Percentiles rank a stretch among this genome's conserved stretches.
These are phyloP conservation scores for Pseudogymnoascus sp. DNA, from an alignment of 2,329 filamentous ascomycete species.

Conservation along the genomic window DNA sequence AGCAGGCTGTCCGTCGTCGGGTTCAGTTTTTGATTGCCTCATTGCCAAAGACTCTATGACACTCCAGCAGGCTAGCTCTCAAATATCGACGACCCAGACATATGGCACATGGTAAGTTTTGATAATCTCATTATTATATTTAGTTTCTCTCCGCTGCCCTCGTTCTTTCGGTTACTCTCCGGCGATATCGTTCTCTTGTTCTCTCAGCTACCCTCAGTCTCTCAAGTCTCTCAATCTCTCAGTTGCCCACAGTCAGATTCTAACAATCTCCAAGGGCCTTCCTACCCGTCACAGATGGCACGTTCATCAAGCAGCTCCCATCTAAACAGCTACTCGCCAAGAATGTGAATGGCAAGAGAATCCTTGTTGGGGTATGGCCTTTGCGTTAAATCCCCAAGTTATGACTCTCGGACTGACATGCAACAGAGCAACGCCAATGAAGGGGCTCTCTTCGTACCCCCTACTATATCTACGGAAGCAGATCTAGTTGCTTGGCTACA, in stretches of 20 bases:
- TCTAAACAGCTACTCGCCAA: slow-evolving; percentile 25
- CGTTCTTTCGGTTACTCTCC: background rate
- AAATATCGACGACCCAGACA: slow-evolving; percentile 12
- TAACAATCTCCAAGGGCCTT: slow-evolving; percentile 22
- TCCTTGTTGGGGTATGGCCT: slow-evolving; percentile 17
- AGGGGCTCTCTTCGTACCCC: slow-evolving; percentile 31
- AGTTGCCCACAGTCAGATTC: background rate
- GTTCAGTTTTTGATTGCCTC: slow-evolving; percentile 21
- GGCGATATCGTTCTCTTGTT: background rate
- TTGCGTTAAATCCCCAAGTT: background rate
- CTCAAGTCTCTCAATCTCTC: background rate
- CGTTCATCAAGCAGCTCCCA: slow-evolving; percentile 26
- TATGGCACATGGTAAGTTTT: background rate
- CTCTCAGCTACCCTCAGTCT: background rate
- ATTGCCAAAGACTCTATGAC: slow-evolving; percentile 21
- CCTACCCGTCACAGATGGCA: slow-evolving; percentile 31
- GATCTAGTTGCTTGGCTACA: slow-evolving; percentile 29
- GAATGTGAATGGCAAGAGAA: slow-evolving; percentile 25
- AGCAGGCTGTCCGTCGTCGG: slow-evolving; percentile 29
- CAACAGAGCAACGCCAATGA: slow-evolving; percentile 33
- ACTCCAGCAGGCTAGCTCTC: slow-evolving; percentile 21
- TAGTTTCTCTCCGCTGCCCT: background rate
- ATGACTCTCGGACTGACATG: background rate
- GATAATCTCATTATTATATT: background rate
- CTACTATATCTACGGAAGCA: slow-evolving; percentile 27